Percentiles rank a stretch among this genome's conserved stretches.
Conservation (phyloP, 2,329 filamentous ascomycete genomes). For the Rugonectria rugulosa region DNA sequence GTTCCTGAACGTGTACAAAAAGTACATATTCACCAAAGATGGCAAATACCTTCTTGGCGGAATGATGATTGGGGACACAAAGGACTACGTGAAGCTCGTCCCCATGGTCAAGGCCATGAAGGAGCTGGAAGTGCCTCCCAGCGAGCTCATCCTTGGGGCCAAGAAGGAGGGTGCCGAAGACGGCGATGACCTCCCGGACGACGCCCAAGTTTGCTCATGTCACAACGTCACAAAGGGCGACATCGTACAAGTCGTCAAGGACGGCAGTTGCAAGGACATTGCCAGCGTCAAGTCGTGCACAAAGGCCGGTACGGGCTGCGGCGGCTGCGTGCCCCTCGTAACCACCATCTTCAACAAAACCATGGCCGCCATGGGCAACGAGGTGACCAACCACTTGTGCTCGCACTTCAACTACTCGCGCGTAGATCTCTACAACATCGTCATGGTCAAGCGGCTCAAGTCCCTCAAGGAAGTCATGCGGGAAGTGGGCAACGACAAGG, state of each 20-base stretch:
- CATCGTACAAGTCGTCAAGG: conserved; percentile 74
- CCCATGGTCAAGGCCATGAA: conserved; percentile 88
- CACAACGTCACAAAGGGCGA: conserved; percentile 92
- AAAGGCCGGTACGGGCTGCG: conserved; percentile 90
- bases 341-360: conserved; percentile 90
- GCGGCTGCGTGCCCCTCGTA: conserved; percentile 88
- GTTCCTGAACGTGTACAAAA: conserved; percentile 89
- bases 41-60: conserved; percentile 92
- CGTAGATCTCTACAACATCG: conserved; percentile 88
- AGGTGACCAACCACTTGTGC: conserved; percentile 87
- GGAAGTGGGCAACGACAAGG: conserved; percentile 73
- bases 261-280: conserved; percentile 81
- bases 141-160: conserved; percentile 83
- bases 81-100: conserved; percentile 88
- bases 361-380: conserved; percentile 84
- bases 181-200: conserved; percentile 79
- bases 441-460: conserved; percentile 80
- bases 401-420: conserved; percentile 85
- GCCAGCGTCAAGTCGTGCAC: conserved; percentile 88
- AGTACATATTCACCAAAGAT: conserved; percentile 89
- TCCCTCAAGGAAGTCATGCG: conserved; percentile 80
- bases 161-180: conserved; percentile 76
- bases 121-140: conserved; percentile 76
- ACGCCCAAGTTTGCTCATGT: conserved; percentile 90
- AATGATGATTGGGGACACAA: conserved; percentile 96